phyloP scores from a whole-genome alignment of 352 stramenopile species.

The Achlya hypogyna region DNA sequence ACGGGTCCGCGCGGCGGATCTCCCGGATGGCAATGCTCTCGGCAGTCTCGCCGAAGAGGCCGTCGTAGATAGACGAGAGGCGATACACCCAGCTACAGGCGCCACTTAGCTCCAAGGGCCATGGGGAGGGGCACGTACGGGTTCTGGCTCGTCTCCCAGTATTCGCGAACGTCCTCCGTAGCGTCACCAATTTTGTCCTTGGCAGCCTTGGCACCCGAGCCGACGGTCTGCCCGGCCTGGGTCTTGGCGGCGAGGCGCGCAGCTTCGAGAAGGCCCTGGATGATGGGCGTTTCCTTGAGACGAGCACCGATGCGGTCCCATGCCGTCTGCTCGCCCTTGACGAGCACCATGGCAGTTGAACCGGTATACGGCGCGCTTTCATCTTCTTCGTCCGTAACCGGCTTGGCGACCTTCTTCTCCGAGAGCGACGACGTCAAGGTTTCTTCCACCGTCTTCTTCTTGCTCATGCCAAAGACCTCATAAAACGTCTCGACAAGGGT shows the following conservation, averaged over 20 bases:
- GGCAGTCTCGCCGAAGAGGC: constrained; percentile 94
- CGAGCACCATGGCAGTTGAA: constrained; percentile 61
- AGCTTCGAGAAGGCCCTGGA: constrained; percentile 81
- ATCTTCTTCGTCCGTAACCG: constrained; percentile 27
- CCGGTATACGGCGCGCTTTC: constrained; percentile 54
- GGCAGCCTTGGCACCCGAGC: constrained; percentile 57
- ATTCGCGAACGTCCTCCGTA: constrained; percentile 83
- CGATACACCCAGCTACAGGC: constrained; percentile 88
- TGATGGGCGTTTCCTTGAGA: constrained; percentile 92
- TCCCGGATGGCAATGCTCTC: constrained; percentile 92
- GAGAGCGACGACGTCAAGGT: constrained; percentile 47
- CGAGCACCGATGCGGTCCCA: constrained; percentile 92
- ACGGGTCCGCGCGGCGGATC: constrained; percentile 92
- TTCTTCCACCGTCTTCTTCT: constrained; percentile 67
- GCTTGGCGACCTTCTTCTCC: constrained; percentile 25
- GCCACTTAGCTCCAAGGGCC: neutral
- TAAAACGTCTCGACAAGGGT: constrained; percentile 25
- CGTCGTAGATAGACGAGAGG: constrained; percentile 96
- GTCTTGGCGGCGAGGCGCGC: constrained; percentile 70
- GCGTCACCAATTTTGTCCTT: constrained; percentile 77
- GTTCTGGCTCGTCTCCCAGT: constrained; percentile 98
- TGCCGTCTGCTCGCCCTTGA: constrained; percentile 90
- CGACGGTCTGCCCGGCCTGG: constrained; percentile 62
- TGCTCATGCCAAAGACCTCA: constrained; percentile 68
- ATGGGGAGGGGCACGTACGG: constrained; percentile 50